These are phyloP conservation scores for Rhododendron ferrugineum DNA, from an alignment of 148 eudicot genomes.

Conservation along the genomic window DNA sequence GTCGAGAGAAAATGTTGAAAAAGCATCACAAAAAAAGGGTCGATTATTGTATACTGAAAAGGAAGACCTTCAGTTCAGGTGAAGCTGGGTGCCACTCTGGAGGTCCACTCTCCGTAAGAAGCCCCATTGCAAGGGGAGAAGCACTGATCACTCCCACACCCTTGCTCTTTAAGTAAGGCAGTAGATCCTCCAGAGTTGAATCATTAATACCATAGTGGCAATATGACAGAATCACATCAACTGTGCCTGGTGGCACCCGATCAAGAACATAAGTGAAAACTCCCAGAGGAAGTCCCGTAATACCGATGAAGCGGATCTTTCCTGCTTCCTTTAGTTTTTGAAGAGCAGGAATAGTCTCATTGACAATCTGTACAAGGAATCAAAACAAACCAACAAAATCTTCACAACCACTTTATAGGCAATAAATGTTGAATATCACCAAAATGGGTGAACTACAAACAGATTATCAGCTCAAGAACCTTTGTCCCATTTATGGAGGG, in stretches of 20 bases:
- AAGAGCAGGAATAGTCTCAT: constrained; percentile 96
- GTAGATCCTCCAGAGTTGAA: constrained; percentile 69
- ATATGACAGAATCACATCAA: constrained; percentile 89
- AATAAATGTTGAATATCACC: not conserved
- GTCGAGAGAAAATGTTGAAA: not conserved
- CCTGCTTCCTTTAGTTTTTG: constrained; percentile 82
- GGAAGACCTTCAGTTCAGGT: constrained; percentile 63
- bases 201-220: constrained; percentile 88
- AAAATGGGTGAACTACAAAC: not conserved
- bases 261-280: constrained; percentile 85
- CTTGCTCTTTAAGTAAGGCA: constrained; percentile 90
- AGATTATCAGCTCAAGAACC: not conserved
- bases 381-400: constrained; percentile 13
- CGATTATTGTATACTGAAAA: not conserved
- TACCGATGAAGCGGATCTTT: constrained; percentile 84
- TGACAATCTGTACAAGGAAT: constrained; percentile 51
- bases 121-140: constrained; percentile 97
- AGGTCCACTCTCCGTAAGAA: constrained; percentile 89
- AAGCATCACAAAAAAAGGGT: not conserved
- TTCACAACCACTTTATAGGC: not conserved
- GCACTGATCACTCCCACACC: constrained; percentile 95
- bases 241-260: constrained; percentile 75
- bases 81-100: constrained; percentile 99
- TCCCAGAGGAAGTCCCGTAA: constrained; percentile 90
- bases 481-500: not conserved